phyloP scores from a whole-genome alignment of 2,329 filamentous ascomycete species.

The Pyricularia grisea region DNA sequence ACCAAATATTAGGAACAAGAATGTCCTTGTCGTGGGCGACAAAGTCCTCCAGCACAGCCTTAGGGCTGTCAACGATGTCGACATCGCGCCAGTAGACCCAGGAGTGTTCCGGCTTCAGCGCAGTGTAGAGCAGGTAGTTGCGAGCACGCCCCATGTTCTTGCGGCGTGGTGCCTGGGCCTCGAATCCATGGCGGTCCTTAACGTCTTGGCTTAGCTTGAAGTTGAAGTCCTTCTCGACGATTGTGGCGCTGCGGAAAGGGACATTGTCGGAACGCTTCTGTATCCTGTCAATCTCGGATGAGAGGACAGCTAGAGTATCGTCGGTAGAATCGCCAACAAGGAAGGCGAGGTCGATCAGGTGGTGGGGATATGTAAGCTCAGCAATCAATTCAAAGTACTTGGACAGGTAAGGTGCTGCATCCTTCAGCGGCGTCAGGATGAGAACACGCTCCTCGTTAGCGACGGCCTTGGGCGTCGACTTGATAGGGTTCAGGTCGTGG shows the following conservation, averaged over 20 bases:
- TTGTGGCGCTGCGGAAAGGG: constrained; percentile 74
- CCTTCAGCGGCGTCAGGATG: constrained; percentile 85
- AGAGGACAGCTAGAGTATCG: constrained; percentile 80
- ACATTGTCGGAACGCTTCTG: constrained; percentile 72
- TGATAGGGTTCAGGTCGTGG: constrained; percentile 76
- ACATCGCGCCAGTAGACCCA: constrained; percentile 99
- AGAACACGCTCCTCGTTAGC: constrained; percentile 79
- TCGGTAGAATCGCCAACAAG: constrained; percentile 87
- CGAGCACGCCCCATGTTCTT: constrained; percentile 85
- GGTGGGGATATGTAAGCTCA: constrained; percentile 86
- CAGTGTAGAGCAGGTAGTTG: constrained; percentile 79
- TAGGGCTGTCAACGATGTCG: constrained; percentile 86
- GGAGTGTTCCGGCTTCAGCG: constrained; percentile 86
- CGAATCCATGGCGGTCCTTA: constrained; percentile 74
- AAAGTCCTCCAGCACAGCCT: constrained; percentile 86
- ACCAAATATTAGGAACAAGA: constrained; percentile 94
- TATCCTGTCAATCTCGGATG: constrained; percentile 77
- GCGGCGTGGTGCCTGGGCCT: constrained; percentile 78
- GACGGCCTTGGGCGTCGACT: constrained; percentile 69
- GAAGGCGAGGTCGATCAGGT: constrained; percentile 91
- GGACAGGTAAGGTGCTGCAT: constrained; percentile 71
- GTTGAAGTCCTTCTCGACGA: constrained; percentile 89
- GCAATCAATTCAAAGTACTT: constrained; percentile 92
- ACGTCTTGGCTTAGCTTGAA: constrained; percentile 68
- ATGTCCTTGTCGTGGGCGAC: constrained; percentile 89